Evolutionary conservation across 306 rosid species (phyloP).

Genomic region (Fragaria nilgerrensis): DNA sequence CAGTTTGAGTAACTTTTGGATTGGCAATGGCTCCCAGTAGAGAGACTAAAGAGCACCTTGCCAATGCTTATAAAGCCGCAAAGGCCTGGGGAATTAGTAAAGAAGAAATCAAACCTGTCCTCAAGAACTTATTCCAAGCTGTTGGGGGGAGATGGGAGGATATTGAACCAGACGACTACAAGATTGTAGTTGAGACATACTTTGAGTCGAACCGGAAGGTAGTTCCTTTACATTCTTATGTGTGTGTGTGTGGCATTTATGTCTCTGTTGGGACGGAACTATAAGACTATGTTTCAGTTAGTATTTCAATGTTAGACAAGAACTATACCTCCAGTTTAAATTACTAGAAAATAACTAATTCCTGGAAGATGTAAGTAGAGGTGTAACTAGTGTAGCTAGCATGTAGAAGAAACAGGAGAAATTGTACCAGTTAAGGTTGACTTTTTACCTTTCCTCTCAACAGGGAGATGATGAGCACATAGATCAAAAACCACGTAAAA

Average conservation of each 20-base stretch:
- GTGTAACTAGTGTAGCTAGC: background rate
- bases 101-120: slow-evolving; percentile 51
- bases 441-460: background rate
- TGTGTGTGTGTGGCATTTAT: background rate
- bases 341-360: background rate
- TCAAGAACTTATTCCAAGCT: slow-evolving; percentile 37
- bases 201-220: slow-evolving; percentile 72
- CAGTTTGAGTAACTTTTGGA: background rate
- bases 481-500: slow-evolving; percentile 37
- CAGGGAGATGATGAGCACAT: slow-evolving; percentile 34
- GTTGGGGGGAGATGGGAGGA: slow-evolving; percentile 54
- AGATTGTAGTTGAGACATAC: slow-evolving; percentile 61
- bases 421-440: background rate
- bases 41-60: slow-evolving; percentile 20
- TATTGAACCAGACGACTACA: slow-evolving; percentile 73
- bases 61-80: slow-evolving; percentile 48
- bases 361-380: background rate
- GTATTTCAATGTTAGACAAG: background rate
- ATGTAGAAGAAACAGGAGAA: background rate
- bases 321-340: background rate
- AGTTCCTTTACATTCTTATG: background rate
- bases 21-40: slow-evolving; percentile 40
- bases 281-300: background rate
- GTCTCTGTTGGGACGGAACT: background rate
- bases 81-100: slow-evolving; percentile 46